Percentiles rank a stretch among this genome's conserved stretches.
Conservation (phyloP, 1,139 yeast genomes). For the Pichia sp. region DNA sequence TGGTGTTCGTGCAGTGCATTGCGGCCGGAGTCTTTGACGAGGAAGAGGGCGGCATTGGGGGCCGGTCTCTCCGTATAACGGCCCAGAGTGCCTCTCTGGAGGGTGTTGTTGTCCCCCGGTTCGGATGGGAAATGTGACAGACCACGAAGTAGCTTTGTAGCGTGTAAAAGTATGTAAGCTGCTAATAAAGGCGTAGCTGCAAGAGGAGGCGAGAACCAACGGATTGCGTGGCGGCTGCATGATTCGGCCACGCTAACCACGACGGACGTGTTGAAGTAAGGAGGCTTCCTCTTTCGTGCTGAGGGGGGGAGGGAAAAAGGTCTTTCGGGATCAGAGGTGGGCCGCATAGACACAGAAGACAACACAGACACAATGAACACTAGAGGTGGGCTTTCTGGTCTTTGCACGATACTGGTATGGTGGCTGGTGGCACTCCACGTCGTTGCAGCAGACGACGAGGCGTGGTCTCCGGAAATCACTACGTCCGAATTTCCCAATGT, state of each 20-base stretch:
- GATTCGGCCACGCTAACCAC: no score
- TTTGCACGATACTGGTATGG: background rate
- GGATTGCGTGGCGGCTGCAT: no score
- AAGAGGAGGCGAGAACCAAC: no score
- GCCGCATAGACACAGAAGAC: background rate
- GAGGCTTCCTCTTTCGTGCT: no score
- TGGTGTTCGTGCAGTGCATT: conserved; percentile 20
- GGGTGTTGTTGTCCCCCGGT: conserved; percentile 4
- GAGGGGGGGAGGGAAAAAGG: no score
- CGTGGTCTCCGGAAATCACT: conserved; percentile 6
- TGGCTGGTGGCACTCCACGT: background rate
- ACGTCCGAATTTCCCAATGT: conserved; percentile 2
- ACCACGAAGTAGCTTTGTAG: no score
- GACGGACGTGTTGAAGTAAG: no score
- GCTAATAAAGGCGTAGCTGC: background rate
- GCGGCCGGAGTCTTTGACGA: conserved; percentile 26
- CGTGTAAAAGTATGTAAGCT: background rate
- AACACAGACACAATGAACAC: background rate
- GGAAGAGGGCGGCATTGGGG: conserved; percentile 22
- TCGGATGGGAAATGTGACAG: background rate
- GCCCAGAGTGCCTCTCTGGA: conserved; percentile 13
- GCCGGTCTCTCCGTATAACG: conserved; percentile 26
- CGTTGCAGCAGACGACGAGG: conserved; percentile 1
- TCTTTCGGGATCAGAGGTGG: no score
- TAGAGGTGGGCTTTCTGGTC: background rate